phyloP scores from a whole-genome alignment of 768 basidiomycete species.

The Hericium alpestre region DNA sequence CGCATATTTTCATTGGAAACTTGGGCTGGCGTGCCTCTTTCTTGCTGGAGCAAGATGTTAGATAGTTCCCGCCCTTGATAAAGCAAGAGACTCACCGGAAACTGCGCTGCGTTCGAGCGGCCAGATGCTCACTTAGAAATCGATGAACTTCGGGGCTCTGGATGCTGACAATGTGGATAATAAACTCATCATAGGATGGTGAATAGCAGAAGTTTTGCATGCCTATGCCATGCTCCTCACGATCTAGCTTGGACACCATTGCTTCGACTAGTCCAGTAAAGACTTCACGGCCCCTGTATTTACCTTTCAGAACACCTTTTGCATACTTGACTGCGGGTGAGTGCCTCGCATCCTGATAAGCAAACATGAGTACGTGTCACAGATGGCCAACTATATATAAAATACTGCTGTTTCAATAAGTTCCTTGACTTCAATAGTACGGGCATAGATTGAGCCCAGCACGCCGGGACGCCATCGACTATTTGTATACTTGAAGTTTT shows the following conservation, averaged over 20 bases:
- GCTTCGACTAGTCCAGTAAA: constrained; percentile 23
- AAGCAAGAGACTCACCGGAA: constrained; percentile 16
- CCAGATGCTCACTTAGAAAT: constrained; percentile 9
- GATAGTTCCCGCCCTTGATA: constrained; percentile 13
- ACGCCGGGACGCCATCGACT: too few species aligned
- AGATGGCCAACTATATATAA: too few species aligned
- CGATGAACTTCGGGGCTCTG: too few species aligned
- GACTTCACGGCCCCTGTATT: constrained; percentile 4
- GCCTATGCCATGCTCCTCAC: constrained; percentile 20
- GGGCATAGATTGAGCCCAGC: too few species aligned
- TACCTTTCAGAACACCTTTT: too few species aligned
- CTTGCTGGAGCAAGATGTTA: constrained; percentile 10
- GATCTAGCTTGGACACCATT: constrained; percentile 17
- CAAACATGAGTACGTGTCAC: too few species aligned
- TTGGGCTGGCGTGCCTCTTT: constrained; percentile 6
- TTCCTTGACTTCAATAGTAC: too few species aligned
- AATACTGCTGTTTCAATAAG: too few species aligned
- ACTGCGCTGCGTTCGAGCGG: constrained; percentile 10
- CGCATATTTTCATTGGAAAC: constrained; percentile 10
- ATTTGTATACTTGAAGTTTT: too few species aligned
- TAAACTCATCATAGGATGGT: constrained; percentile 22
- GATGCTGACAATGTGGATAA: constrained; percentile 18
- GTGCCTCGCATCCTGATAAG: too few species aligned
- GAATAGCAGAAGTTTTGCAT: constrained; percentile 27
- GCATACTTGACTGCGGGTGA: too few species aligned